Conservation (phyloP, 2,329 filamentous ascomycete species). For the Corniculantispora saksenae region DNA sequence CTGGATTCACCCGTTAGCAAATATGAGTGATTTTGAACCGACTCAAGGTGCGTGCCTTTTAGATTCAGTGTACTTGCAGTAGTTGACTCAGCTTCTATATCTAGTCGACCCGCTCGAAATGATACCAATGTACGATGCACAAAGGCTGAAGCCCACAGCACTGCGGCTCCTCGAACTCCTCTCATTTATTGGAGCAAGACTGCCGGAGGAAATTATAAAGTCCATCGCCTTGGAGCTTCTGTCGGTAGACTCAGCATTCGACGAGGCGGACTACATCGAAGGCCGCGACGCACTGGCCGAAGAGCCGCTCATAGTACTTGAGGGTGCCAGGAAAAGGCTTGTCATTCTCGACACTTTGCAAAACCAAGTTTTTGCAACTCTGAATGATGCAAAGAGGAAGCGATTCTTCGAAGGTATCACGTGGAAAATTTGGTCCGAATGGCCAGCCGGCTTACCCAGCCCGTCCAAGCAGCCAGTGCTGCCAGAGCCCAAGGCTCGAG, state of each 20-base stretch:
- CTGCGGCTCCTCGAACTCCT: slow-evolving; percentile 12
- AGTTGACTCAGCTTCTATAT: neutral
- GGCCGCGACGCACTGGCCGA: slow-evolving; percentile 6
- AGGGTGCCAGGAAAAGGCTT: slow-evolving; percentile 4
- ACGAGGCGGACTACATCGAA: slow-evolving; percentile 10
- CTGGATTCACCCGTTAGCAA: neutral
- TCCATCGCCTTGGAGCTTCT: neutral
- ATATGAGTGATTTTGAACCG: neutral
- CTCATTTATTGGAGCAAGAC: neutral
- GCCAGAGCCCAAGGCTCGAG: slow-evolving; percentile 12
- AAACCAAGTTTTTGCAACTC: slow-evolving; percentile 5
- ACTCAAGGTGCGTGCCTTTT: neutral
- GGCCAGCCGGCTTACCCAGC: slow-evolving; percentile 15
- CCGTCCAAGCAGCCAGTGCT: slow-evolving; percentile 8
- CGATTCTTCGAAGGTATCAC: slow-evolving; percentile 6
- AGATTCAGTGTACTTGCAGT: neutral
- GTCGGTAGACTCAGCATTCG: neutral
- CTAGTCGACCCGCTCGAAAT: neutral
- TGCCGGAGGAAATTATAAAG: slow-evolving; percentile 13
- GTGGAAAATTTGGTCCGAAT: slow-evolving; percentile 12
- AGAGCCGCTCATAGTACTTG: slow-evolving; percentile 5
- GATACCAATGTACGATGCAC: neutral
- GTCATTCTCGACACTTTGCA: slow-evolving; percentile 11
- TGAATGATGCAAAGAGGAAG: neutral
- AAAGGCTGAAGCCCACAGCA: slow-evolving; percentile 1